phyloP scores from a whole-genome alignment of 108 stramenopile species.

The Nitzschia sp. region DNA sequence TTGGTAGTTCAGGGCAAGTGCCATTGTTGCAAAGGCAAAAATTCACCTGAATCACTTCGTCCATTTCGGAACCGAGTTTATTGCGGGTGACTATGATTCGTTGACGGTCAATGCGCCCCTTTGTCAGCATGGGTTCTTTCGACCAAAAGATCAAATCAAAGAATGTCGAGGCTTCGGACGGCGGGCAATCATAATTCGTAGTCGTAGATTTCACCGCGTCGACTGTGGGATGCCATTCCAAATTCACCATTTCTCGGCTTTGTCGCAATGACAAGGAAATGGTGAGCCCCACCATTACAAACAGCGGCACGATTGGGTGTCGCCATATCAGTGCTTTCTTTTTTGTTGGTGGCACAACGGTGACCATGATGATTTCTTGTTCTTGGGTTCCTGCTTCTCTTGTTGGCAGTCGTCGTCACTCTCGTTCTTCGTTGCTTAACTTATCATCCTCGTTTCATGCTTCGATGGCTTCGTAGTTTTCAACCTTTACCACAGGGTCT shows the following conservation, averaged over 20 bases:
- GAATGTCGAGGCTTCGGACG: neutral
- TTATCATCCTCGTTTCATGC: no score
- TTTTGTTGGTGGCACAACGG: no score
- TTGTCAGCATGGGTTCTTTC: neutral
- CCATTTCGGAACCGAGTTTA: neutral
- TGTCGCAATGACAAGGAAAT: neutral
- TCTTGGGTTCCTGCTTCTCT: no score
- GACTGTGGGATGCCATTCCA: no score
- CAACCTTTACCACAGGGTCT: no score
- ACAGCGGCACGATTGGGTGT: no score
- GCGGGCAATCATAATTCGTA: neutral
- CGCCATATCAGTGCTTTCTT: no score
- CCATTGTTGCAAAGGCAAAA: slow-evolving; percentile 5
- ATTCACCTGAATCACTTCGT: neutral
- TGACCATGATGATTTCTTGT: no score
- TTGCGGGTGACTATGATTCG: neutral
- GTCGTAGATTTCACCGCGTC: neutral
- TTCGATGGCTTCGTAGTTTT: no score
- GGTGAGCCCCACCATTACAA: neutral
- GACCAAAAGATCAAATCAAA: slow-evolving; percentile 13
- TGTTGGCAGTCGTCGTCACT: no score
- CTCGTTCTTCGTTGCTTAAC: no score
- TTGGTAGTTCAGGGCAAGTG: neutral
- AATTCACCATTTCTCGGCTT: neutral
- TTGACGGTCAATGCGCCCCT: neutral